Evolutionary conservation across 108 stramenopile species (phyloP), one percentile per base, ranked within the genome.

Genomic region (Schizochytrium sp.): DNA sequence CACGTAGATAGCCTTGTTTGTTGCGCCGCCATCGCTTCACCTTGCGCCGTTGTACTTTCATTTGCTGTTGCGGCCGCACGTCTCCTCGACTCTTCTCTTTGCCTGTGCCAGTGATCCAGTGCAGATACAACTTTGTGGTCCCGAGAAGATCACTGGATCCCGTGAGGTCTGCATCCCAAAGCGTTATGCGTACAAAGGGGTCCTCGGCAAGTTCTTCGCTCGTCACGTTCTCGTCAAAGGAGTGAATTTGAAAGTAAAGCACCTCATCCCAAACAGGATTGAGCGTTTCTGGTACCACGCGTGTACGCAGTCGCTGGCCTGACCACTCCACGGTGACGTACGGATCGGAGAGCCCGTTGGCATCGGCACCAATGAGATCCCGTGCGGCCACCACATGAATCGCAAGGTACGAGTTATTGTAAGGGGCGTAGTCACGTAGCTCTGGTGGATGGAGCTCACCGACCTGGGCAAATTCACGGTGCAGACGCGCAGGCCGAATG

Each of bases 401-500:
- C 18, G 76, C 76, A 28, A 83, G 76, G 4, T 83, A 83, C 25
- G 76, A 83, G 51, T 53, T 14, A 53, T 83, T 47, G 76, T 83
- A 83, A 14, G 76, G 76, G 0, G 6, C 48, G 51, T 53, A 83
- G 76, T 83, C 76, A 12, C 51, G 45, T 6, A 83, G 23, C 51
- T 83, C 76, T 8, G 76, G 76, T 12, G 76, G 76, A 23, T 53
- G 14, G 19, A 83, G 51, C 51, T 83, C 76, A 2, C 76, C 76
- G n/a, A 83, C 48, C 51, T 83, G 76, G 14, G 76, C 76, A 34
- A 83, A 83, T 53, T 83, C 76, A 45, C 76, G 76, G 51, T 83
- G 76, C 48, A 83, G 76, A 12, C 76, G 45, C 28, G 76, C 76
- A 4, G 76, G 76, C 0, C 55, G 55, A 8, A 16, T 14, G 14